Base-by-base conservation (phyloP, 306 rosid genomes). In the Rosa multiflora region DNA sequence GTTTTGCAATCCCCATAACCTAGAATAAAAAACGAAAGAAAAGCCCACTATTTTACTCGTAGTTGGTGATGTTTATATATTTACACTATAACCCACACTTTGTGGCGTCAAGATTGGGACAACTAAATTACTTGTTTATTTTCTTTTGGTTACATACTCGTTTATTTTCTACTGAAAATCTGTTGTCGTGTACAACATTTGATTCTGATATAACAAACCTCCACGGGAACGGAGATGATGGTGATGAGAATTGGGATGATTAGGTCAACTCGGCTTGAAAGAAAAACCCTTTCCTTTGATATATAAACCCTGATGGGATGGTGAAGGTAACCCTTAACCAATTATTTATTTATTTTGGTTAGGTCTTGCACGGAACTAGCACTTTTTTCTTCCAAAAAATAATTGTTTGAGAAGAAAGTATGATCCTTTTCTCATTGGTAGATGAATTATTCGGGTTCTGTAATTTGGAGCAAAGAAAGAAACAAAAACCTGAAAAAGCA, bases 1-100 rank as follows among this genome's bases (percentile, higher is more conserved):
- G 46, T 79, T 84, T 79, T 75, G 44, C 88, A 89, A 87, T 88
- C 90, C 92, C 88, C 9, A 81, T 82, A 77, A 59, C 23, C 67
- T 8, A 17, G 1, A 58, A 17, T 4, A 43, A 68, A 35, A 8
- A n/a, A 0, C 1, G 29, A 29, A 29, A 29, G 29, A 29, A 29
- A 29, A 29, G 29, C 10, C 11, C 11, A 37, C 5, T 39, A 67
- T 67, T 42, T 68, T 69, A 21, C 73, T 39, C 48, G 17, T 67
- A 39, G 48, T 37, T 67, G 71, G 47, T 39, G 71, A 39, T 39
- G 32, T 32, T 12, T 14, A 61, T 14, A 61, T 63, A 63, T 32
- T 32, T 32, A 29, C 10, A 32, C 37, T 26, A 32, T 29, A 63
- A 32, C 43, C 43, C 69, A 64, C 44, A 32, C 44, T 76, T 62